Percentiles rank a stretch among this genome's conserved stretches.
Evolutionary conservation across 106 monocot species (phyloP).

Genomic region (Apostasia shenzhenica): DNA sequence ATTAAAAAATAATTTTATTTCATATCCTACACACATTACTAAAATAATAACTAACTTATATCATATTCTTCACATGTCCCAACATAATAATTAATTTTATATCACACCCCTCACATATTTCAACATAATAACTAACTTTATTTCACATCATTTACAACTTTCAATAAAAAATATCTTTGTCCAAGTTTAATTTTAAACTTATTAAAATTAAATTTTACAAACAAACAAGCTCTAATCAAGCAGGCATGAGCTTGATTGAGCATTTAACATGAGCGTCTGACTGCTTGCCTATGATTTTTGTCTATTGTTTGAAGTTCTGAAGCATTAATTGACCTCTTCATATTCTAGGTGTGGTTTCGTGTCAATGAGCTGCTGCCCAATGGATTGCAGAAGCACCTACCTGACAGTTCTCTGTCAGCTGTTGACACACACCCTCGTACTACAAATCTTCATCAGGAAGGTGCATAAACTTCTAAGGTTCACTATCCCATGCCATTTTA

Average conservation of each 20-base stretch:
- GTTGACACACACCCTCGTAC: background rate
- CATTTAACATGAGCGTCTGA: background rate
- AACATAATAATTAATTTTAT: no score
- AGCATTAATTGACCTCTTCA: background rate
- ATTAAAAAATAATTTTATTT: no score
- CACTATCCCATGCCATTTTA: background rate
- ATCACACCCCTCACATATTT: no score
- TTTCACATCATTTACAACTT: no score
- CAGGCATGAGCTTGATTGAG: background rate
- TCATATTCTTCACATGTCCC: no score
- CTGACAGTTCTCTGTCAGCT: constrained; percentile 4
- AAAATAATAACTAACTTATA: no score
- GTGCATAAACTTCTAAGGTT: background rate
- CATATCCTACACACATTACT: no score
- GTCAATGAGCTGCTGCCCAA: background rate
- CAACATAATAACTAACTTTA: no score
- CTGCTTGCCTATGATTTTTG: background rate
- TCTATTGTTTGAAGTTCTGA: background rate
- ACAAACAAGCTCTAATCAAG: background rate
- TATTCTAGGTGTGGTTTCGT: background rate
- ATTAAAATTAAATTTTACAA: no score
- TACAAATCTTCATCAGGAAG: background rate
- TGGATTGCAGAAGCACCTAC: constrained; percentile 2
- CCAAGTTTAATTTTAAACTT: no score
- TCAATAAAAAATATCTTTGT: no score